Percentiles rank a stretch among this genome's conserved stretches.
phyloP scores from a whole-genome alignment of 2,329 filamentous ascomycete genomes.

The Exophiala dermatitidis region DNA sequence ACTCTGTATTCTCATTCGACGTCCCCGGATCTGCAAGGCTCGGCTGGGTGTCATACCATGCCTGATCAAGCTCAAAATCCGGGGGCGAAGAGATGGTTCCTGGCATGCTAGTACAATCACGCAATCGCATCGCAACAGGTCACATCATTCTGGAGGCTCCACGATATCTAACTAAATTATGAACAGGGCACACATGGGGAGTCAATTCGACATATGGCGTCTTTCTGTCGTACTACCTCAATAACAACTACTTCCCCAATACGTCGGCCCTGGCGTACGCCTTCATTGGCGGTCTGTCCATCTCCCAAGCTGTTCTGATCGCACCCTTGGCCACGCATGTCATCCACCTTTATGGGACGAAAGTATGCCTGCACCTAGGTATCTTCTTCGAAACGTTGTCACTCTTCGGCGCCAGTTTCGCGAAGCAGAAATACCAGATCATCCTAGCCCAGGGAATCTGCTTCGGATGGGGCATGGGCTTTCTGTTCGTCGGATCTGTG shows the following conservation, averaged over 20 bases:
- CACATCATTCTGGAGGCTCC: not conserved
- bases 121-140: constrained; percentile 6
- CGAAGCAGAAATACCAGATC: constrained; percentile 52
- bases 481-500: constrained; percentile 53
- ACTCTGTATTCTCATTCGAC: not conserved
- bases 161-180: not conserved
- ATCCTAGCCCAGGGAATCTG: constrained; percentile 55
- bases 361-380: constrained; percentile 49
- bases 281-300: constrained; percentile 54
- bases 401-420: constrained; percentile 52
- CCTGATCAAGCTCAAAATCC: constrained; percentile 8
- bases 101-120: constrained; percentile 3
- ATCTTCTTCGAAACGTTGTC: constrained; percentile 44
- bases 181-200: constrained; percentile 60
- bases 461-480: constrained; percentile 57
- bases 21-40: not conserved
- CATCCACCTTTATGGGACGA: constrained; percentile 48
- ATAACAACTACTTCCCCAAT: constrained; percentile 48
- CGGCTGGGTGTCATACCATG: not conserved
- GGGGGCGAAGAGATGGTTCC: not conserved
- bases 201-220: constrained; percentile 56
- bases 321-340: constrained; percentile 50
- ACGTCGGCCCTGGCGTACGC: constrained; percentile 51
- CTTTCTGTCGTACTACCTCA: constrained; percentile 54
- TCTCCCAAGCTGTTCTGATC: constrained; percentile 51